Percentiles rank a stretch among this genome's conserved stretches.
Evolutionary conservation across 1,139 yeast genomes (phyloP).

Genomic region (Suhomyces wounanorum): DNA sequence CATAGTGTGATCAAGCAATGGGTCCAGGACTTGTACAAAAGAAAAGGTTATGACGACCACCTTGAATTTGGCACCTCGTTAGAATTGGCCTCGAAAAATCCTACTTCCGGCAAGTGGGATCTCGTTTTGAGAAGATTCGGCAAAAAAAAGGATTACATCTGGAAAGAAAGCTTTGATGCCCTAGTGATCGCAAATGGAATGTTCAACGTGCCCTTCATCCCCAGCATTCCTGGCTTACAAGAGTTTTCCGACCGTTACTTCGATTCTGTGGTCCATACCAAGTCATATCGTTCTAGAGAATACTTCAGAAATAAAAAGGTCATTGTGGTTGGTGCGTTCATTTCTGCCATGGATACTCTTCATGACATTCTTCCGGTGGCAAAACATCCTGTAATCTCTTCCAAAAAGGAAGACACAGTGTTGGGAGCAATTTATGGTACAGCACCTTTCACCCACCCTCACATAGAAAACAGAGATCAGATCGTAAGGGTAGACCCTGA

Average conservation of each 20-base stretch:
- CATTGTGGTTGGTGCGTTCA: constrained; percentile 40
- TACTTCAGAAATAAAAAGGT: constrained; percentile 39
- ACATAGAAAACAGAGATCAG: constrained; percentile 20
- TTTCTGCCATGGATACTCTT: constrained; percentile 20
- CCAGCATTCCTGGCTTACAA: constrained; percentile 42
- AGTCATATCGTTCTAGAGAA: constrained; percentile 18
- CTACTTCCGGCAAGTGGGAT: constrained; percentile 20
- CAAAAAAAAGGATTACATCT: constrained; percentile 15
- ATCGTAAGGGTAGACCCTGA: constrained; percentile 23
- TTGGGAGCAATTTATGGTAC: constrained; percentile 11
- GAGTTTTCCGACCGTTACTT: constrained; percentile 38
- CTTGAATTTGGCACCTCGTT: constrained; percentile 18
- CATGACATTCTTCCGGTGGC: constrained; percentile 18
- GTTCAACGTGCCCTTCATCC: constrained; percentile 47
- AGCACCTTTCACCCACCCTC: constrained; percentile 19
- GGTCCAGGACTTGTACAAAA: constrained; percentile 20
- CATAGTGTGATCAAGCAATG: constrained; percentile 16
- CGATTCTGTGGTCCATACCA: constrained; percentile 18
- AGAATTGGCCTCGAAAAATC: constrained; percentile 16
- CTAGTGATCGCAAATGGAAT: constrained; percentile 53
- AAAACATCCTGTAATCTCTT: constrained; percentile 21
- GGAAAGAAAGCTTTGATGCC: constrained; percentile 38
- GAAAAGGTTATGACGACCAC: constrained; percentile 25
- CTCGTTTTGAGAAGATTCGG: constrained; percentile 16
- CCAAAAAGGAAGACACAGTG: constrained; percentile 15